Evolutionary conservation across 1,284 basidiomycete genomes (phyloP).

Genomic region (Sanghuangporus baumii): DNA sequence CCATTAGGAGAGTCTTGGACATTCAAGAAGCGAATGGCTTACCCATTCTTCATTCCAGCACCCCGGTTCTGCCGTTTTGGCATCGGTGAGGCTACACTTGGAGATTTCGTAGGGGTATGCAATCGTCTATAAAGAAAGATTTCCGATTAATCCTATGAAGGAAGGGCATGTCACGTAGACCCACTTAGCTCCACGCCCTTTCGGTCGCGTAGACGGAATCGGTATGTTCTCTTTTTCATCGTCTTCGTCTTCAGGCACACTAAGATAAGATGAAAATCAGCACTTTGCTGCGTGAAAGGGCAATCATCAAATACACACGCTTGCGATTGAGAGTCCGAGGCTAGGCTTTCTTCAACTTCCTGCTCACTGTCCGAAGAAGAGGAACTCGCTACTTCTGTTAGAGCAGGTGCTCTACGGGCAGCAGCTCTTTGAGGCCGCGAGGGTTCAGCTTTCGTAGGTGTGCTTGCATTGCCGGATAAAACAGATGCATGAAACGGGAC

Average conservation of each 20-base stretch:
- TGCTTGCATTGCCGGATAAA: not conserved
- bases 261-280: not conserved
- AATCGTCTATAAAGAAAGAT: conserved; percentile 3
- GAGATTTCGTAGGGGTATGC: conserved; percentile 16
- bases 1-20: not conserved
- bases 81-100: conserved; percentile 14
- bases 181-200: conserved; percentile 7
- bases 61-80: conserved; percentile 16
- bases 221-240: conserved; percentile 4
- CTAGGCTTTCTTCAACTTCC: not conserved
- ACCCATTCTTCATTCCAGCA: conserved; percentile 4
- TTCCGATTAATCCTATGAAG: not conserved
- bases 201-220: conserved; percentile 4
- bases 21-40: not conserved
- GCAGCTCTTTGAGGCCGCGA: not conserved
- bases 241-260: not conserved
- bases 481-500: not conserved
- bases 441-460: too few relatives aligned
- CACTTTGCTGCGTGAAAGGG: not conserved
- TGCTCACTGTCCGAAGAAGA: not conserved
- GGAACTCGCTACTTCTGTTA: not conserved
- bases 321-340: not conserved
- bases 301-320: not conserved
- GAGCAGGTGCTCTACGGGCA: not conserved
- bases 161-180: not conserved